Conservation (phyloP, 1,284 basidiomycete genomes). For the Coniferiporia sulphurascens region DNA sequence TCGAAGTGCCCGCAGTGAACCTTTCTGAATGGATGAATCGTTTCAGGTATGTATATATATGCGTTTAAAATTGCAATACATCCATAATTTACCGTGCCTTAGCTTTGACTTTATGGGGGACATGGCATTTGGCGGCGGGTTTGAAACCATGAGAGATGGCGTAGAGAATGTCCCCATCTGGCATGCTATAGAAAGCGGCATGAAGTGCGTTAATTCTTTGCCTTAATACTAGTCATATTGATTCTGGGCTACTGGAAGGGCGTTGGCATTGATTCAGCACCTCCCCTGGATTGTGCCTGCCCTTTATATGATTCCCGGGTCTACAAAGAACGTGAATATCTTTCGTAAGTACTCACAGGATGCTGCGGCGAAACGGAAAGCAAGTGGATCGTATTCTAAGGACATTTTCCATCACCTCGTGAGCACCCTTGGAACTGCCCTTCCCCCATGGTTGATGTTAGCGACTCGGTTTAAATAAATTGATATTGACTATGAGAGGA, state of each 20-base stretch:
- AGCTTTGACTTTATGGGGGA: slow-evolving; percentile 38
- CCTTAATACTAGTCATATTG: not conserved
- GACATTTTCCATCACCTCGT: slow-evolving; percentile 25
- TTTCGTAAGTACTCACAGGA: not conserved
- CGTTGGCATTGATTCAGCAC: slow-evolving; percentile 11
- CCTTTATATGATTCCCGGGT: not conserved
- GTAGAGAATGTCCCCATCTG: slow-evolving; percentile 20
- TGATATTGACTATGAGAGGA: not conserved
- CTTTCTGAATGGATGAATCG: slow-evolving; percentile 33
- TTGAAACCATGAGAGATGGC: slow-evolving; percentile 26
- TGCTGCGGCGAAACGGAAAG: slow-evolving; percentile 6
- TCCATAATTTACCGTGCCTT: not conserved
- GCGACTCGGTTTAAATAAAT: slow-evolving; percentile 20
- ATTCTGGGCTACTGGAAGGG: not conserved
- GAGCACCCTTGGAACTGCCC: not conserved
- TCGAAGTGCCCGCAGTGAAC: slow-evolving; percentile 23
- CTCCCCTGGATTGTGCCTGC: slow-evolving; percentile 8
- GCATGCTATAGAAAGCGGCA: slow-evolving; percentile 18
- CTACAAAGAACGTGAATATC: slow-evolving; percentile 3
- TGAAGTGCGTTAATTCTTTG: slow-evolving; percentile 8
- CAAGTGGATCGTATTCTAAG: slow-evolving; percentile 26
- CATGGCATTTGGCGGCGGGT: slow-evolving; percentile 31
- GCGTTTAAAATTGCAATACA: not conserved
- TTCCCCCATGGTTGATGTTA: slow-evolving; percentile 19
- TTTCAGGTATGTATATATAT: slow-evolving; percentile 22